Base-by-base conservation (phyloP, 2,329 filamentous ascomycete species). In the Magnaporthales sp. region DNA sequence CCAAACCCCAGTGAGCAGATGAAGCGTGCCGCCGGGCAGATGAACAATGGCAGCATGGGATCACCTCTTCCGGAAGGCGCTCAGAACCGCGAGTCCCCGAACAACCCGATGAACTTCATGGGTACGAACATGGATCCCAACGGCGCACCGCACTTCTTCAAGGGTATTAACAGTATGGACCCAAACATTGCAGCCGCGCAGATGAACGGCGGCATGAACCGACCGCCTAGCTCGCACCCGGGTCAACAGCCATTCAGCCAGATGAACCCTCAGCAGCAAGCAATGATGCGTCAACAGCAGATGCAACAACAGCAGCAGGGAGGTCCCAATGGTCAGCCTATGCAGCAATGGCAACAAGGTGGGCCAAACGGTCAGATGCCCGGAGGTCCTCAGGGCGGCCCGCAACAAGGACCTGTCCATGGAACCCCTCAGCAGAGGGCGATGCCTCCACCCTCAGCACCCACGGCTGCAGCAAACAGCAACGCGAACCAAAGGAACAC, bases 1-100 rank as follows among this genome's bases (percentile, higher is more conserved):
- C 91, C 91, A 46, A 93, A 91, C 74, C 89, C 91, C 26, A 81
- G 84, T 61, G 91, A 93, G 69, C 89, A 91, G 77, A 92, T 92
- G 84, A 92, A 91, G 81, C 88, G 91, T 64, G 87, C 87, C 64
- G 91, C 89, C 29, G 89, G 90, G 29, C 90, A 91, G 76, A 88
- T 92, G 83, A 86, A 85, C 72, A 86, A 86, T 67, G 84, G 84
- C 51, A 87, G 84, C 67, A 87, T 92, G 70, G 89, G 89, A 27
- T 92, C 89, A 27, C 90, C 88, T 8, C 82, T 91, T 69, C 89
- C 89, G 2, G 91, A 91, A 73, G 89, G 86, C 31, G 81, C 80
- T 15, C 88, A 84, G 80, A 91, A 86, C 68, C 85, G 83, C 72
- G 86, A 83, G 77, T 91, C 89, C 67, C 89, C 89, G 64, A 87